A percentile compares a stretch with the other conserved stretches of the same genome.
Evolutionary conservation across 768 basidiomycete genomes (phyloP).

Genomic region (Boletus rubropictus): DNA sequence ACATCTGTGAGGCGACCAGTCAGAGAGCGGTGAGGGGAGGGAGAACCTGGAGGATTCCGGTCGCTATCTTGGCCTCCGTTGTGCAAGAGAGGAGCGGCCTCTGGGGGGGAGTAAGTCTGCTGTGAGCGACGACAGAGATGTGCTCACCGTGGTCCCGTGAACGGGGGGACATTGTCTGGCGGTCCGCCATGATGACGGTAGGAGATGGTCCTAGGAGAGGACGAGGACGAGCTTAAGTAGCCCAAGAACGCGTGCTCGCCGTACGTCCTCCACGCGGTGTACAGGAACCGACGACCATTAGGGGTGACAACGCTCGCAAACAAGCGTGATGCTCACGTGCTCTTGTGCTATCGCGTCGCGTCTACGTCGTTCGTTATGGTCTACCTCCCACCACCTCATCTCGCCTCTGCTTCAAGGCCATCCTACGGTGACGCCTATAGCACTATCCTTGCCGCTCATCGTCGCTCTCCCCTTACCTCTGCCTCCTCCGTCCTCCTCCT

Average conservation of each 20-base stretch:
- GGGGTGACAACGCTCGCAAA: conserved; percentile 19
- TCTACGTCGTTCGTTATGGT: conserved; percentile 39
- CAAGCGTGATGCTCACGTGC: conserved; percentile 12
- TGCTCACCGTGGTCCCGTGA: conserved; percentile 51
- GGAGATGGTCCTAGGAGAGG: conserved; percentile 6
- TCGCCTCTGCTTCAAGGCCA: conserved; percentile 48
- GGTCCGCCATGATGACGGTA: conserved; percentile 48
- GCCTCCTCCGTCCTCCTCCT: conserved; percentile 82
- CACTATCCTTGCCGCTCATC: conserved; percentile 63
- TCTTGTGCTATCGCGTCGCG: conserved; percentile 12
- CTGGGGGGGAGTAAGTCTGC: conserved; percentile 33
- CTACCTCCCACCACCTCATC: conserved; percentile 66
- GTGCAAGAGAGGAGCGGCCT: conserved; percentile 59
- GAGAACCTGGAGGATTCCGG: conserved; percentile 28
- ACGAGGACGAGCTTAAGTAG: conserved; percentile 26
- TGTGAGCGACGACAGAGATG: not conserved
- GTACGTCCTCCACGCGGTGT: conserved; percentile 25
- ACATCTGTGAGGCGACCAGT: conserved; percentile 41
- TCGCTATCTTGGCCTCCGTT: conserved; percentile 42
- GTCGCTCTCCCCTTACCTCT: conserved; percentile 67
- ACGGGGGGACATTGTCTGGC: conserved; percentile 51
- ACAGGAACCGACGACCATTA: conserved; percentile 5
- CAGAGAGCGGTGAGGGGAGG: conserved; percentile 33
- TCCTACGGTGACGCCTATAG: conserved; percentile 74
- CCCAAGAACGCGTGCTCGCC: conserved; percentile 23